phyloP scores from a whole-genome alignment of 345 rosid genomes.

The Kernera saxatilis region DNA sequence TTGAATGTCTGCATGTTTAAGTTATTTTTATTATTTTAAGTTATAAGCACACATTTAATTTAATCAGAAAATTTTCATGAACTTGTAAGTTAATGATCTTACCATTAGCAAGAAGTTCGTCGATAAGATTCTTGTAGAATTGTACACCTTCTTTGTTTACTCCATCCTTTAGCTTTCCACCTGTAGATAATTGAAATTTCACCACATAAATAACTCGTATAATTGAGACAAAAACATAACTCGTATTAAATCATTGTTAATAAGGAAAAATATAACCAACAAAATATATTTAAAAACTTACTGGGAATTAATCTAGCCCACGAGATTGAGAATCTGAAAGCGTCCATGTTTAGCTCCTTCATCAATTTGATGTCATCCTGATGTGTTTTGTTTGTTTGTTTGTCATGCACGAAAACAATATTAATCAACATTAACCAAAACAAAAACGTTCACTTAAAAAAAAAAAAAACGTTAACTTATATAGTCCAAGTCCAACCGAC shows the following conservation, averaged over 20 bases:
- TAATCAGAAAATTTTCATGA: neutral
- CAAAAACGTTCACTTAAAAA: constrained; percentile 4
- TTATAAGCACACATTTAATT: neutral
- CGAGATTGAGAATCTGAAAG: constrained; percentile 50
- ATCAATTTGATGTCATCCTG: constrained; percentile 45
- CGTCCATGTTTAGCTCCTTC: constrained; percentile 53
- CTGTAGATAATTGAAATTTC: neutral
- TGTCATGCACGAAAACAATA: neutral
- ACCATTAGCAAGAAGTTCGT: constrained; percentile 44
- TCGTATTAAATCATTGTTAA: too few relatives aligned
- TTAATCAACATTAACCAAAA: constrained; percentile 1
- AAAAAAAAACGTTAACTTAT: constrained; percentile 3
- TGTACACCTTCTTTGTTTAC: constrained; percentile 44
- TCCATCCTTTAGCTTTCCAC: constrained; percentile 39
- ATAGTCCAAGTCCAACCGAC: neutral
- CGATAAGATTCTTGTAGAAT: constrained; percentile 43
- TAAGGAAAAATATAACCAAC: neutral
- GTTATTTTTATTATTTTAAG: neutral
- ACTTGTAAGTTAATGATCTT: neutral
- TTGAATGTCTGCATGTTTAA: constrained; percentile 30
- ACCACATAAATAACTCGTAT: neutral
- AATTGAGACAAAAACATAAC: neutral
- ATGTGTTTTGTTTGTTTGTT: neutral
- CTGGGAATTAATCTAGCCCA: constrained; percentile 53
- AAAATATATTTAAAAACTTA: constrained; percentile 16